Evolutionary conservation across 371 early-diverging fungal species (phyloP), one percentile per base, ranked within the genome.

Genomic region (Circinella minor): DNA sequence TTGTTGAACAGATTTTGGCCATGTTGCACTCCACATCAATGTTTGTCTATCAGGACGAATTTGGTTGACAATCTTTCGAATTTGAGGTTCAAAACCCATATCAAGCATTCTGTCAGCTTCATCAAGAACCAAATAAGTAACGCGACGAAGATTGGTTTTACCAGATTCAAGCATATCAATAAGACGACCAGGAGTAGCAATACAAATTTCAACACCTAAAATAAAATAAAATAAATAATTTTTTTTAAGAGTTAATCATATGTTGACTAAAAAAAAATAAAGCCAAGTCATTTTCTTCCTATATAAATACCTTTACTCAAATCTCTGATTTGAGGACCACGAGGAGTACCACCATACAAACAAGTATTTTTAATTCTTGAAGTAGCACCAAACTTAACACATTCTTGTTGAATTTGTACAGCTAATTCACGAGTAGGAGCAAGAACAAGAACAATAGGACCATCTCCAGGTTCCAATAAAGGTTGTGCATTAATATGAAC

Each of bases 21-120:
- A 99, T 9, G 99, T 99, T 9, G 99, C 99, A 82, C 95, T 95
- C 99, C 99, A 99, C 99, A 99, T 99, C 49, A 99, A 92, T 17
- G 99, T 99, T 83, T 99, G 99, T 75, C 99, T 86, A 72, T 99
- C 97, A 62, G 97, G 98, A 27, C 99, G 94, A 75, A 99, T 98
- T 82, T 98, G 97, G 65, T 97, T 96, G 38, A 99, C 96, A 77
- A 99, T 99, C 80, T 95, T 96, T 77, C 98, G 93, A 74, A 99
- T 94, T 86, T 99, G 99, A 60, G 99, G 99, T 86, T 99, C 99
- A 81, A 99, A 99, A 77, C 99, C 99, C 99, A 99, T 98, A 83
- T 99, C 99, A 46, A 99, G 82, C 99, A 99, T 98, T 74, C 98
- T 91, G 84, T 99, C 98, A 34, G 98, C 98, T 80, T 99, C 99